These are phyloP conservation scores for Eutypella sp. DNA, from an alignment of 2,329 filamentous ascomycete species.

Conservation along the genomic window DNA sequence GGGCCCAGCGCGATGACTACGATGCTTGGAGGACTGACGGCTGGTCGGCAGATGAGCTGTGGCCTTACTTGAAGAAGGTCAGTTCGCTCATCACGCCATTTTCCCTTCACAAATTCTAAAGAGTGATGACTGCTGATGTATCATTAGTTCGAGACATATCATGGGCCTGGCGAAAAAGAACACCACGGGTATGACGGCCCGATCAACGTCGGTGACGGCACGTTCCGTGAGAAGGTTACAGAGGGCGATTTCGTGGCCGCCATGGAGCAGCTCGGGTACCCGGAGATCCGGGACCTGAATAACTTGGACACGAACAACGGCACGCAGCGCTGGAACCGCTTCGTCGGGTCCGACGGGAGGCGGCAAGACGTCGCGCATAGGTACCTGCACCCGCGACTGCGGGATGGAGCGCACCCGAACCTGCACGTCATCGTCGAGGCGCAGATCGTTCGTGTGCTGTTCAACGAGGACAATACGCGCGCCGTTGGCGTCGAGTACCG, in stretches of 20 bases:
- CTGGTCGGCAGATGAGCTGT: slow-evolving; percentile 25
- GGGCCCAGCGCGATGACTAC: slow-evolving; percentile 19
- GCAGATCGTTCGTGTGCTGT: slow-evolving; percentile 43
- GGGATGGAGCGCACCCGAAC: slow-evolving; percentile 28
- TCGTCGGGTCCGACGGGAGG: slow-evolving; percentile 14
- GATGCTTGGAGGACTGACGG: slow-evolving; percentile 8
- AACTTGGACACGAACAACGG: slow-evolving; percentile 33
- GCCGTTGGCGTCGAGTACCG: slow-evolving; percentile 4
- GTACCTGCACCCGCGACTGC: slow-evolving; percentile 5
- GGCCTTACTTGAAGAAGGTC: slow-evolving; percentile 46
- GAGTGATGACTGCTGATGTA: no score
- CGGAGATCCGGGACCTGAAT: slow-evolving; percentile 43
- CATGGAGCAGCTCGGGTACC: slow-evolving; percentile 38
- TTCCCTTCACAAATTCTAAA: not conserved
- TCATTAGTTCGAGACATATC: slow-evolving; percentile 3
- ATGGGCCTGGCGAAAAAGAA: slow-evolving; percentile 26
- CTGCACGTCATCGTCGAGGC: slow-evolving; percentile 47
- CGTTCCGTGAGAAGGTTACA: slow-evolving; percentile 31
- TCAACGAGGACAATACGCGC: slow-evolving; percentile 28
- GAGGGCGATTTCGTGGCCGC: slow-evolving; percentile 43
- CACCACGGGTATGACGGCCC: slow-evolving; percentile 45
- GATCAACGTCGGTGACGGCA: slow-evolving; percentile 43
- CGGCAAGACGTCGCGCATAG: slow-evolving; percentile 4
- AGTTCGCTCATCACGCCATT: not conserved
- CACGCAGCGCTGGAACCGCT: slow-evolving; percentile 14